Conservation (phyloP, 768 basidiomycete species). For the Rhizopogon vesiculosus region DNA sequence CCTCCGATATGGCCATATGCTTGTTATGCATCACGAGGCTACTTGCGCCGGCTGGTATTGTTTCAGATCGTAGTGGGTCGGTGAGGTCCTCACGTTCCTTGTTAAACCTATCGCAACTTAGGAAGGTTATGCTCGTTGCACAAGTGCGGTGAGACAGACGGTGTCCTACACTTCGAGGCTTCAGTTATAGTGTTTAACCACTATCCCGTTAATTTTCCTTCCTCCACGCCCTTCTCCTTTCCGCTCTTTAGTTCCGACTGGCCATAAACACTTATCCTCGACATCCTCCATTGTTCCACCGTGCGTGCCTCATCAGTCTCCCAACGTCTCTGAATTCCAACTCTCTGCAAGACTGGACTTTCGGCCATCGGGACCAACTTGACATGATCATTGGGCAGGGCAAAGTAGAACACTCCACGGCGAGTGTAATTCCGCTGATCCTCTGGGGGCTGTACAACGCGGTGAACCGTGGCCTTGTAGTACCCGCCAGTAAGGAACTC, state of each 20-base stretch:
- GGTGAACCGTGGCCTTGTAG: conserved; percentile 56
- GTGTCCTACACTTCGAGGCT: too few relatives aligned
- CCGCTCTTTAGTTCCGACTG: conserved; percentile 36
- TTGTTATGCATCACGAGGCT: too few relatives aligned
- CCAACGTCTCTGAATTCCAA: conserved; percentile 34
- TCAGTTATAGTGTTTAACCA: conserved; percentile 54
- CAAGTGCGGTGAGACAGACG: too few relatives aligned
- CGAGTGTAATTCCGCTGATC: conserved; percentile 49
- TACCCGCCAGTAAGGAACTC: conserved; percentile 59
- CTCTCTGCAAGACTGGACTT: conserved; percentile 44
- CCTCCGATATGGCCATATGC: too few relatives aligned
- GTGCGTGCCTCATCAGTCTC: conserved; percentile 41
- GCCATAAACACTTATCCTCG: conserved; percentile 47
- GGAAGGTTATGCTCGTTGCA: too few relatives aligned
- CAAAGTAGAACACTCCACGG: conserved; percentile 57
- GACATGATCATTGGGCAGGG: conserved; percentile 44
- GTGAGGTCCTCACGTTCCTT: too few relatives aligned
- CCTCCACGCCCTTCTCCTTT: conserved; percentile 41
- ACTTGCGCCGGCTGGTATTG: too few relatives aligned
- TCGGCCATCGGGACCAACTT: conserved; percentile 39
- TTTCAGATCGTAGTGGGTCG: too few relatives aligned
- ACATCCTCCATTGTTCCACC: conserved; percentile 49
- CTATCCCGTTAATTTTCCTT: conserved; percentile 49
- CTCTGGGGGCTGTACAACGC: conserved; percentile 52
- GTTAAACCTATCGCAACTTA: too few relatives aligned